phyloP scores from a whole-genome alignment of 129 eudicot genomes.

The Flaveria sonorensis region DNA sequence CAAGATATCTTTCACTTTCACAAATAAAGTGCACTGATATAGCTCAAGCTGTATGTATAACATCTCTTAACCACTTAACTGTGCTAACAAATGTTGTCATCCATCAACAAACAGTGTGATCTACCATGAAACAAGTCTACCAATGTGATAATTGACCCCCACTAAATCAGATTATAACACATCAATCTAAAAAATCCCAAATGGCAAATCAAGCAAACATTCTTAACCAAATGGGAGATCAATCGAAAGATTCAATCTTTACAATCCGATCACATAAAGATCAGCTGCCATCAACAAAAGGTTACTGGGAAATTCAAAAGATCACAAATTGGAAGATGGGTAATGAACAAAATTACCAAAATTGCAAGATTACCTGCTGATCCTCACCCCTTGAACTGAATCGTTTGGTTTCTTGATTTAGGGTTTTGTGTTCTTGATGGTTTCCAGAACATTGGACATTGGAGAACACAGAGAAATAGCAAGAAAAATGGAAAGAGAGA shows the following conservation, averaged over 20 bases:
- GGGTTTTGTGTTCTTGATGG: neutral
- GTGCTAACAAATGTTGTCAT: conserved; percentile 4
- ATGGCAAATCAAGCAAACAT: conserved; percentile 15
- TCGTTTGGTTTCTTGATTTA: neutral
- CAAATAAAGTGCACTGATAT: conserved; percentile 9
- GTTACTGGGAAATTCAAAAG: conserved; percentile 3
- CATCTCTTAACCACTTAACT: conserved; percentile 23
- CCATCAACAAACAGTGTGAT: conserved; percentile 31
- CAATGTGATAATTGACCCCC: conserved; percentile 19
- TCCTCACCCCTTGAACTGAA: conserved; percentile 6
- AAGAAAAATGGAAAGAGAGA: neutral
- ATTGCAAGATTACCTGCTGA: conserved; percentile 23
- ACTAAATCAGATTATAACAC: conserved; percentile 20
- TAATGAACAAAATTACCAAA: neutral
- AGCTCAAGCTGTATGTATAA: neutral
- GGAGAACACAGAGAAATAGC: conserved; percentile 19
- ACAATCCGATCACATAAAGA: neutral
- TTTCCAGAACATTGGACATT: neutral
- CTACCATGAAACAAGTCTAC: conserved; percentile 19
- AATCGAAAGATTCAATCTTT: conserved; percentile 27
- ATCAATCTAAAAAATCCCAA: conserved; percentile 10
- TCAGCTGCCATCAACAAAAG: neutral
- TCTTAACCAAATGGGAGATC: conserved; percentile 20
- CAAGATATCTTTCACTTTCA: neutral
- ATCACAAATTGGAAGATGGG: conserved; percentile 18